Base-by-base conservation (phyloP, 768 basidiomycete species). In the Termitomyces sp. region DNA sequence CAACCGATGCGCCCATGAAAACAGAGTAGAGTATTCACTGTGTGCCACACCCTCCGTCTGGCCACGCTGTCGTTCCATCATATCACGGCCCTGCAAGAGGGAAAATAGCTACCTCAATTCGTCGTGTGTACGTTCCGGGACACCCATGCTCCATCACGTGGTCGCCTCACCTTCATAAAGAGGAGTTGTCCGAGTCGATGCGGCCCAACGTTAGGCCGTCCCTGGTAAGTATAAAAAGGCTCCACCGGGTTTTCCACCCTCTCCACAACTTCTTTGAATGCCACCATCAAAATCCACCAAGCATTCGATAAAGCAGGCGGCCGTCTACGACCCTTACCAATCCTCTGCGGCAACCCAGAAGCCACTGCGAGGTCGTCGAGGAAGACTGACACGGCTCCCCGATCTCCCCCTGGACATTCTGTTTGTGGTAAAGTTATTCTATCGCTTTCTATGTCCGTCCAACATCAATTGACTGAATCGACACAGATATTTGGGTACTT, bases 401-500 rank as follows among this genome's bases (percentile, higher is more conserved):
- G 37, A 62, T 27, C 56, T 64, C 31, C 63, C 63, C 20, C 20
- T 62, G 13, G 63, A 64, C 26, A 54, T 64, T 48, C 49, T 64
- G 26, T 60, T 58, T 29, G 63, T 63, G 57, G 63, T 60, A 22
- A 41, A 39, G 9, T 27, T 43, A 36, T 47, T n/a, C 3, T 6
- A 41, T 2, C 27, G 3, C 36, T 44, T 36, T 24, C 27, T 18
- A 6, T 2, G 29, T 54, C 34, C 24, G 2, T 55, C 14, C 26
- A 24, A 7, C 4, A 4, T 47, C 22, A 9, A 54, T 9, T 27
- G 14, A 20, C 4, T 24, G 24, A 18, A 22, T 9, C 41, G 39
- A 36, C 7, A 14, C 43, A 72, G 70, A 74, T 81, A 50, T 74
- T 82, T 55, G 71, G 75, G 16, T 71, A 74, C 47, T 67, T 82